Evolutionary conservation across 106 monocot species (phyloP).

Genomic region (Triglochin maritima): DNA sequence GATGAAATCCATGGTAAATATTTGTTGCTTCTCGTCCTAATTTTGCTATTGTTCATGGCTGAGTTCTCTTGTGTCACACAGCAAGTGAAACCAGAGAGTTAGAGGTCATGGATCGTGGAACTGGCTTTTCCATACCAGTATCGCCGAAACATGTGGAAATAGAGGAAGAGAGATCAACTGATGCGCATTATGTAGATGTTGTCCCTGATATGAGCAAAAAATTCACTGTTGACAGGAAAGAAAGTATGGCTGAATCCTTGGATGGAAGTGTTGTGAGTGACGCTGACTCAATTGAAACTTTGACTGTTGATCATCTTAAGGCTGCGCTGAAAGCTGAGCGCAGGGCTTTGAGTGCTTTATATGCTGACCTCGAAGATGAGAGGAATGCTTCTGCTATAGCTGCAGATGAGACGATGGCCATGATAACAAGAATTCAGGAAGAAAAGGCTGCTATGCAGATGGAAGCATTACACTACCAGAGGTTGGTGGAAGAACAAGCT

Average conservation of each 20-base stretch:
- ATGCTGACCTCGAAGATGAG: conserved; percentile 83
- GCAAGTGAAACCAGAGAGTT: neutral
- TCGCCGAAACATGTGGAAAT: conserved; percentile 23
- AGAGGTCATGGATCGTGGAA: neutral
- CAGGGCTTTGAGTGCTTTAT: conserved; percentile 38
- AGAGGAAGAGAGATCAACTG: conserved; percentile 38
- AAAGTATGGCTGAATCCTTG: conserved; percentile 2
- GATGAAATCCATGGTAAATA: too few relatives aligned
- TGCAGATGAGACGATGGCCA: conserved; percentile 83
- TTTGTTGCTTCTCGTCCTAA: too few relatives aligned
- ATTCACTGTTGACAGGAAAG: conserved; percentile 32
- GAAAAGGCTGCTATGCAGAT: conserved; percentile 94
- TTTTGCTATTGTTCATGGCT: too few relatives aligned
- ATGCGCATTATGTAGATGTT: conserved; percentile 19
- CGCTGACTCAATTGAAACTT: neutral
- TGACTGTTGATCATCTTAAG: conserved; percentile 52
- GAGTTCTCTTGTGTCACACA: neutral
- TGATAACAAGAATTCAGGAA: conserved; percentile 83
- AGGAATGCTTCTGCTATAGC: conserved; percentile 74
- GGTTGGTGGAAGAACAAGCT: conserved; percentile 83
- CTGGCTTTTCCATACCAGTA: conserved; percentile 5
- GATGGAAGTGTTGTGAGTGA: conserved; percentile 8
- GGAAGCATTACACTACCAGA: conserved; percentile 85
- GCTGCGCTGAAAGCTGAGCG: conserved; percentile 52
- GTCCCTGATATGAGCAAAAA: conserved; percentile 28